Base-by-base conservation (phyloP, 306 rosid species). In the Dalbergia oliveri region DNA sequence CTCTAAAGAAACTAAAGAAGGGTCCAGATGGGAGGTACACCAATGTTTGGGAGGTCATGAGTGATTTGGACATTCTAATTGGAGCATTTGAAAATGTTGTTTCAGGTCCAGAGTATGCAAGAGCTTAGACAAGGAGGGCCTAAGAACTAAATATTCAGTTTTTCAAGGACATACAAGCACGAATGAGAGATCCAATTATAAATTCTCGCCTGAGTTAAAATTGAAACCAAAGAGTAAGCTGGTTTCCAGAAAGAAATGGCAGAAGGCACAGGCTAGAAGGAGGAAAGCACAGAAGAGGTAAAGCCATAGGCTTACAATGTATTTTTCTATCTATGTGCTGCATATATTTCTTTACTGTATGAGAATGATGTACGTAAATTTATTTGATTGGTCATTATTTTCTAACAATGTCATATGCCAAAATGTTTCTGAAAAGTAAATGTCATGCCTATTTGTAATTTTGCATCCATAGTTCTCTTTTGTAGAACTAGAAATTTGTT, bases 21-120 rank as follows among this genome's bases (percentile, higher is more conserved):
- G 97, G 98, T 58, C 95, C 98, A 21, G 97, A 94, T 19, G 97
- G 98, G 44, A 85, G 95, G 16, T 94, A 90, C 73, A 84, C 84
- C 26, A 91, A 94, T 81, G 88, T 74, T 74, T 91, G 97, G 97
- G 95, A 94, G 89, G 88, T 91, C 69, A 94, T 91, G 95, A 90
- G 92, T 86, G 97, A 94, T 85, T 0, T 89, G 59, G 92, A 91
- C 81, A 91, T 91, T 82, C 84, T 94, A 8, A 86, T 91, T 61
- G 98, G 97, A 63, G 95, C 98, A 66, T 94, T 91, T 68, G 98
- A 91, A 78, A 90, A 91, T 70, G 87, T 94, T 73, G 97, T 94
- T 57, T 90, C 94, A 1, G 95, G 97, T 72, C 97, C 97, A 21
- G 97, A 94, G 56, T 91, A 91, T 79, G 86, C 81, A 81, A 81